Evolutionary conservation across 2,329 filamentous ascomycete genomes (phyloP).

Genomic region (Stachybotrys echinatus): DNA sequence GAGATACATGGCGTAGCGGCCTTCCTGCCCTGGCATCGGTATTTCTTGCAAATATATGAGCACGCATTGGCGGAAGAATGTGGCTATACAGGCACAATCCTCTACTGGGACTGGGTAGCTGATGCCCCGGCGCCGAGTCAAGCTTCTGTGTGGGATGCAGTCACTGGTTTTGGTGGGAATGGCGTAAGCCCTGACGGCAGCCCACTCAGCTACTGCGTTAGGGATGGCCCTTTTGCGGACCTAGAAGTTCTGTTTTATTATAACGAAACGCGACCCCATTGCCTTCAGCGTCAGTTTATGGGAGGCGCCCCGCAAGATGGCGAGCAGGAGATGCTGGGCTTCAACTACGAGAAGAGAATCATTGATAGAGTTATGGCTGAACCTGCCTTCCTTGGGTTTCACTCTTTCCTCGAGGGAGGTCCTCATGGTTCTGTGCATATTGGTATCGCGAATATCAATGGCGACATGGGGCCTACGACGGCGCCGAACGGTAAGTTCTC

Average conservation of each 20-base stretch:
- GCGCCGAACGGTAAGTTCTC: neutral
- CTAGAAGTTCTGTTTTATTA: neutral
- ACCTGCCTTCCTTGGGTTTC: neutral
- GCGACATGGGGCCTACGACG: neutral
- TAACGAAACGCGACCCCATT: neutral
- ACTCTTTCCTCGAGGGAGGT: neutral
- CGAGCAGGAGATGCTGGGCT: neutral
- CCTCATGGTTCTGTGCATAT: neutral
- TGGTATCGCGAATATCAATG: neutral
- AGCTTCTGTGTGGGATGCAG: neutral
- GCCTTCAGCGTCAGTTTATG: neutral
- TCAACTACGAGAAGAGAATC: neutral
- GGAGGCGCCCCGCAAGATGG: neutral
- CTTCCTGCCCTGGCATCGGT: conserved; percentile 1
- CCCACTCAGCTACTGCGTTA: conserved; percentile 1
- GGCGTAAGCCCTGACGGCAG: neutral
- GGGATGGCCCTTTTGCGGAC: neutral
- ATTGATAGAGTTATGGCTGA: neutral
- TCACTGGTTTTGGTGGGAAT: neutral
- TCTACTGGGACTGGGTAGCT: neutral
- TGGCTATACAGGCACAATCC: neutral
- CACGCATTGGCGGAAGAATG: neutral
- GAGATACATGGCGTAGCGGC: neutral
- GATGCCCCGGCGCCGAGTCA: neutral
- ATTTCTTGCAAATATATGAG: neutral